A percentile compares a stretch with the other conserved stretches of the same genome.
These are phyloP conservation scores for Trametes cubensis DNA, from an alignment of 768 basidiomycete species.

Conservation along the genomic window DNA sequence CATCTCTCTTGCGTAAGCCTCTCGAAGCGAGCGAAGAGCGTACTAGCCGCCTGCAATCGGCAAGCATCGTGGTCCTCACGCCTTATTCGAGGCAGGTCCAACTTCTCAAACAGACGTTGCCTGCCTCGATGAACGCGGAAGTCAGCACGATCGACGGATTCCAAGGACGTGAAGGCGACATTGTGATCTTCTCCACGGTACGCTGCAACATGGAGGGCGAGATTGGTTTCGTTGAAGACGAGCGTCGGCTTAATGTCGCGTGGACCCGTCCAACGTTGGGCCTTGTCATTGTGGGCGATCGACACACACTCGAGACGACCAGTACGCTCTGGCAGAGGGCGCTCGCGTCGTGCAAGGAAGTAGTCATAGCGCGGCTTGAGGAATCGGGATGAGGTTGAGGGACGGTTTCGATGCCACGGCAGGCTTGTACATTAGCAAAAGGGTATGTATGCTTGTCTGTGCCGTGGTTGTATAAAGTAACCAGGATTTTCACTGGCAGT, in stretches of 20 bases:
- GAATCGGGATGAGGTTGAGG: neutral
- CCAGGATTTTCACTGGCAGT: too few species aligned
- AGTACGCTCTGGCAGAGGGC: constrained; percentile 58
- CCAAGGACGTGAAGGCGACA: constrained; percentile 69
- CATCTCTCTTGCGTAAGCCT: constrained; percentile 43
- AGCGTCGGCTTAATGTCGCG: constrained; percentile 64
- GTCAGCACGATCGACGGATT: constrained; percentile 63
- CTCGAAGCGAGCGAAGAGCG: neutral
- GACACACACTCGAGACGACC: constrained; percentile 46
- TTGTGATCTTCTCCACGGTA: constrained; percentile 67
- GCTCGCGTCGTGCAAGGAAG: constrained; percentile 36
- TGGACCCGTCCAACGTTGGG: constrained; percentile 67
- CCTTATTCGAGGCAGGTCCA: constrained; percentile 63
- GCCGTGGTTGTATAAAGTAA: too few species aligned
- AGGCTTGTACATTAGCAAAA: too few species aligned
- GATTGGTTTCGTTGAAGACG: constrained; percentile 68
- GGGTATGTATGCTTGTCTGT: too few species aligned
- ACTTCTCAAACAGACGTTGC: constrained; percentile 45
- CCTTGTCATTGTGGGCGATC: constrained; percentile 63
- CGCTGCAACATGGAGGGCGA: constrained; percentile 61
- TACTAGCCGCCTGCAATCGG: neutral
- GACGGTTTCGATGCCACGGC: too few species aligned
- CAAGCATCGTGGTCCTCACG: constrained; percentile 51
- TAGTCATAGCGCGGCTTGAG: constrained; percentile 26
- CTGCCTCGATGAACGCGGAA: constrained; percentile 35